These are phyloP conservation scores for Ophiostoma australiae DNA, from an alignment of 2,329 filamentous ascomycete species.

Conservation along the genomic window DNA sequence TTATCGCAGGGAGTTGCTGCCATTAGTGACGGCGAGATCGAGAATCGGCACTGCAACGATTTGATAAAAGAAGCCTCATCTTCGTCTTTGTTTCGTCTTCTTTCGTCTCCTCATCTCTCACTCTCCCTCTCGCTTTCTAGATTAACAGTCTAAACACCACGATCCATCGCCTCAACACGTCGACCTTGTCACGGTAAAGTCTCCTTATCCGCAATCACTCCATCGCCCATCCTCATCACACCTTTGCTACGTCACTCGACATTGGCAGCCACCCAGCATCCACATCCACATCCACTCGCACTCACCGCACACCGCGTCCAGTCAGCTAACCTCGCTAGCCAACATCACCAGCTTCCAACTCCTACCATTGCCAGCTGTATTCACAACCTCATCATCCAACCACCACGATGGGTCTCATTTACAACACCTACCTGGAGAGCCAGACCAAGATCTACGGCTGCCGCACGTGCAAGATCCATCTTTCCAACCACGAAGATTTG, in stretches of 20 bases:
- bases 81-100: neutral
- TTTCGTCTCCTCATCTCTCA: neutral
- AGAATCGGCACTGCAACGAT: neutral
- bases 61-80: neutral
- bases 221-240: neutral
- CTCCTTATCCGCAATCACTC: neutral
- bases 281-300: neutral
- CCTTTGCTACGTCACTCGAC: slow-evolving; percentile 14
- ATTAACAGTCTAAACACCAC: neutral
- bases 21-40: neutral
- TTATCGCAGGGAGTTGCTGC: slow-evolving; percentile 2
- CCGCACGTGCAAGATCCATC: slow-evolving; percentile 91
- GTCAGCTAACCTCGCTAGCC: neutral
- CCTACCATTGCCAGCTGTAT: neutral
- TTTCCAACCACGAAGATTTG: slow-evolving; percentile 93
- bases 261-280: neutral
- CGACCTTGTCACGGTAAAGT: neutral
- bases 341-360: no score
- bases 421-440: slow-evolving; percentile 86
- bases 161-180: no score
- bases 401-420: slow-evolving; percentile 70
- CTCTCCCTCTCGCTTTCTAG: neutral
- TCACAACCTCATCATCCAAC: no score
- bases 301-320: neutral
- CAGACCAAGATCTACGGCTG: slow-evolving; percentile 81